phyloP scores from a whole-genome alignment of 306 rosid species.

The Trifolium repens region DNA sequence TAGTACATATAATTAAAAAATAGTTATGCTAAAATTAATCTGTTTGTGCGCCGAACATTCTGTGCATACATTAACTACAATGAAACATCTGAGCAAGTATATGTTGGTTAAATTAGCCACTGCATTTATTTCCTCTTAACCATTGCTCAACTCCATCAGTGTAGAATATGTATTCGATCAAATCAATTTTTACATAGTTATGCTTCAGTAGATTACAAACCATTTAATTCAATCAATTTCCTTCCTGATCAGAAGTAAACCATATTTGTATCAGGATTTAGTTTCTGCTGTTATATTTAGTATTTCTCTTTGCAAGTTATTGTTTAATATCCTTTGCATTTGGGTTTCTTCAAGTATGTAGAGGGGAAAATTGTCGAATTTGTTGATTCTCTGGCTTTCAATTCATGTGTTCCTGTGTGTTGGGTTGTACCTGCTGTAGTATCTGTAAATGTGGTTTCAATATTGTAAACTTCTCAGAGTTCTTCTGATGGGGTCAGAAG shows the following conservation, averaged over 20 bases:
- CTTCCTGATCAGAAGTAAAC: conserved; percentile 1
- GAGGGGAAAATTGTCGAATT: neutral
- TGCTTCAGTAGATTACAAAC: neutral
- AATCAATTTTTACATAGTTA: neutral
- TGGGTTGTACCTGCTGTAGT: neutral
- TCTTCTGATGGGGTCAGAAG: conserved; percentile 11
- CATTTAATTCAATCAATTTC: neutral
- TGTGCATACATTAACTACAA: neutral
- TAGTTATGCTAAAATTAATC: neutral
- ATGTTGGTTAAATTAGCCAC: neutral
- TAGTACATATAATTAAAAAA: neutral
- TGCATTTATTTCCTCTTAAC: neutral
- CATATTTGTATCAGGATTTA: neutral
- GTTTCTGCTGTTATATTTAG: neutral
- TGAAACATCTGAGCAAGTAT: neutral
- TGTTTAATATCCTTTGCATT: neutral
- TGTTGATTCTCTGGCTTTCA: neutral
- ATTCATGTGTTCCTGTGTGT: neutral
- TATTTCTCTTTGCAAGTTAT: neutral
- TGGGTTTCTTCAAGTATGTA: neutral
- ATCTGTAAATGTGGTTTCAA: neutral
- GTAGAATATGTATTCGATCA: neutral
- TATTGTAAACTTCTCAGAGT: neutral
- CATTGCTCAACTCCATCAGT: neutral
- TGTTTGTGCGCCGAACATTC: neutral